Conservation (phyloP, 2,329 filamentous ascomycete genomes). For the Fusarium sp. region DNA sequence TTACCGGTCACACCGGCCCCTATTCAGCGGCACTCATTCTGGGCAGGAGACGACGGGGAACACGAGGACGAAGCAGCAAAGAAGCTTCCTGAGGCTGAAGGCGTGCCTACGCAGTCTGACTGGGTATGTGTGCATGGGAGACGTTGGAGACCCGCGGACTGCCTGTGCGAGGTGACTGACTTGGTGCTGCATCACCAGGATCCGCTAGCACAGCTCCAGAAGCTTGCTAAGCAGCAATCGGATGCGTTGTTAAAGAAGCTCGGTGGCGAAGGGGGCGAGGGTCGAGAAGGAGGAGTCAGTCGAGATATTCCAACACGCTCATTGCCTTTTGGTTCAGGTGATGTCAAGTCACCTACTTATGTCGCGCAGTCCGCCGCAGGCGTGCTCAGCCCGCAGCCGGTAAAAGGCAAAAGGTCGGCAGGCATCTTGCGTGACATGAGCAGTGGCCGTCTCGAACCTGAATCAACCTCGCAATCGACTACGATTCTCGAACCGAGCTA, state of each 20-base stretch:
- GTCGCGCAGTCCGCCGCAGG: conserved; percentile 43
- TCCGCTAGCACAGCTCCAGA: conserved; percentile 75
- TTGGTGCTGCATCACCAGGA: conserved; percentile 68
- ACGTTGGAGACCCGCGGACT: conserved; percentile 62
- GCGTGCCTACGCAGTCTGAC: conserved; percentile 87
- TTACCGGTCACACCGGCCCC: conserved; percentile 92
- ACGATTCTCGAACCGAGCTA: conserved; percentile 60
- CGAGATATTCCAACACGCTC: conserved; percentile 61
- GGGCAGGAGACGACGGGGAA: conserved; percentile 63
- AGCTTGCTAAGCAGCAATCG: conserved; percentile 74
- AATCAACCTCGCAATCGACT: conserved; percentile 22
- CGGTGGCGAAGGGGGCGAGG: conserved; percentile 49
- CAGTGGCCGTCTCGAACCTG: conserved; percentile 35
- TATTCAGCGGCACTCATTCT: conserved; percentile 75
- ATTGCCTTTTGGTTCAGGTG: conserved; percentile 66
- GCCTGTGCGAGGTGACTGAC: conserved; percentile 69
- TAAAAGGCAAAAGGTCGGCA: conserved; percentile 54
- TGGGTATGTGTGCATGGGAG: conserved; percentile 86
- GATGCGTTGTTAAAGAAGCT: conserved; percentile 69
- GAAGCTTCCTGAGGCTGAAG: conserved; percentile 79
- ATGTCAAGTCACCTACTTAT: conserved; percentile 45
- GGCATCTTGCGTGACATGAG: conserved; percentile 51
- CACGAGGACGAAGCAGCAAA: conserved; percentile 63
- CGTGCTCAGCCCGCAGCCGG: conserved; percentile 57
- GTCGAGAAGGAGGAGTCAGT: conserved; percentile 47